Base-by-base conservation (phyloP, 2,329 filamentous ascomycete genomes). In the Talaromyces marneffei region DNA sequence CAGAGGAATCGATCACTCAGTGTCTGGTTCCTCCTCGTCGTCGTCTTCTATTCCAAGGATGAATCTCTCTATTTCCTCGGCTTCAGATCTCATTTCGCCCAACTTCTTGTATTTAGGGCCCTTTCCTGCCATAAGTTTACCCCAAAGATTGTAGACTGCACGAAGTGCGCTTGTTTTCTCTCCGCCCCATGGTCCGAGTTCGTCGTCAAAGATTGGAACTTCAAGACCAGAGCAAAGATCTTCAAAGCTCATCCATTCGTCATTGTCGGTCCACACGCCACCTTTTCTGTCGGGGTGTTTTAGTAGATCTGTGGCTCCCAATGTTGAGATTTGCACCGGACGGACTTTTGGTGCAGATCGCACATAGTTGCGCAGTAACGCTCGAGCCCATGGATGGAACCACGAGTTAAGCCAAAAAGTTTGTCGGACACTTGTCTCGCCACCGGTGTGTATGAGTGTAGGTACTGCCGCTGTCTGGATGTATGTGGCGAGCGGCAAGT, bases 181-280 rank as follows among this genome's bases (percentile, higher is more conserved):
- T 52, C 71, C 66, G 0, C 69, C 72, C 72, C 75, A 80, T 1
- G 63, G 65, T 0, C 80, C 81, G 27, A 75, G 72, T 0, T 74
- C 76, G 65, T 84, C 82, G 7, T 71, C 69, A 64, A 84, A 84
- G 0, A 82, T 68, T 35, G 75, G 74, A 7, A 75, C 71, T 33
- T 79, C 77, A 23, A 77, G 70, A 2, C 77, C 75, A 12, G 72
- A 70, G 31, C 80, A 82, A 4, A 82, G 73, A 25, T 82, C 79
- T 6, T 74, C 74, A 71, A 80, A 82, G 0, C 75, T 74, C 23
- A 82, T 62, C 81, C 81, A 84, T 39, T 75, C 72, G 20, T 74
- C 74, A n/a, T 74, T 71, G 12, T 77, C 78, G 0, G 81, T 82
- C 82, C 82, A 85, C 3, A 83, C 70, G 7, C 82, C 82, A 2